Conservation (phyloP, 805 yeast genomes). For the Wickerhamomyces bovis region DNA sequence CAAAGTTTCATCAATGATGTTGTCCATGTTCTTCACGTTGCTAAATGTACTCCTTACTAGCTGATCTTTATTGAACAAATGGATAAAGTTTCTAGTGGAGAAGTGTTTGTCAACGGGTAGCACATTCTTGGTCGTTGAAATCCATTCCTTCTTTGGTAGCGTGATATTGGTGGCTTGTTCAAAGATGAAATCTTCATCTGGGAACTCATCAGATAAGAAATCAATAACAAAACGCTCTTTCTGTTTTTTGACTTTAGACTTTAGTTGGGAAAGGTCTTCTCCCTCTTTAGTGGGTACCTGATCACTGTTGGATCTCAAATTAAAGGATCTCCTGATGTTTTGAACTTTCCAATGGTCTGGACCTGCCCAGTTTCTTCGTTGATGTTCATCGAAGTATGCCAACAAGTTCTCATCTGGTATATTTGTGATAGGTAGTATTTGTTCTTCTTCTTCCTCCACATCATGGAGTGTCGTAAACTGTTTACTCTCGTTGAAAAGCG, state of each 20-base stretch:
- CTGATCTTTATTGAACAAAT: conserved; percentile 62
- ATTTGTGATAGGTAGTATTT: conserved; percentile 18
- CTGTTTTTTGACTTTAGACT: conserved; percentile 18
- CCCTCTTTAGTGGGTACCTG: neutral
- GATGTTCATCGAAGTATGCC: conserved; percentile 73
- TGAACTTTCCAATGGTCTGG: conserved; percentile 88
- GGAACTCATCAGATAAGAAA: conserved; percentile 29
- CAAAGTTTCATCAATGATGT: conserved; percentile 53
- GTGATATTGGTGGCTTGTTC: conserved; percentile 21
- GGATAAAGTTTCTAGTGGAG: conserved; percentile 60
- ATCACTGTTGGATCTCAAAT: conserved; percentile 1
- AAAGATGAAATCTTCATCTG: conserved; percentile 36
- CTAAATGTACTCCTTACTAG: conserved; percentile 33
- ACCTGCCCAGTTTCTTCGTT: conserved; percentile 79
- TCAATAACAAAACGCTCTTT: conserved; percentile 37
- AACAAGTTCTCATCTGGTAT: conserved; percentile 55
- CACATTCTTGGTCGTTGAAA: conserved; percentile 38
- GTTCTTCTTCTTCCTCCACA: conserved; percentile 12
- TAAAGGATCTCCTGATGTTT: conserved; percentile 39
- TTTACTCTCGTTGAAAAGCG: conserved; percentile 19
- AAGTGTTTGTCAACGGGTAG: conserved; percentile 74
- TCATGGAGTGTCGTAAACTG: conserved; percentile 11
- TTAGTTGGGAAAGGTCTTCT: neutral
- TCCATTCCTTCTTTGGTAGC: conserved; percentile 37
- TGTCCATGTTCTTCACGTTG: conserved; percentile 19